These are phyloP conservation scores for Rhytidhysteron rufulum DNA, from an alignment of 2,329 filamentous ascomycete genomes.

Conservation along the genomic window DNA sequence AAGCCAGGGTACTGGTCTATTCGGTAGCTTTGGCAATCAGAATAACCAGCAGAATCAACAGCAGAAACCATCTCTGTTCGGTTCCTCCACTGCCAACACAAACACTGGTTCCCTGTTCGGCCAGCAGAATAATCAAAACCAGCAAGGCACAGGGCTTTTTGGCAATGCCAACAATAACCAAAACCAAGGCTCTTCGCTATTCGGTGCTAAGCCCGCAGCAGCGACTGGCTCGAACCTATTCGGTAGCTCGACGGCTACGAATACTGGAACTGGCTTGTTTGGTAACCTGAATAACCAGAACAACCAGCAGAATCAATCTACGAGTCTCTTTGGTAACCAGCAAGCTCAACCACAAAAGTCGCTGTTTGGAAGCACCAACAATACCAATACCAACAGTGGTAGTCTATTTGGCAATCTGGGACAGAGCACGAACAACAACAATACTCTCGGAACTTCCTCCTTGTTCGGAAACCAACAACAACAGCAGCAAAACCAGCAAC, in stretches of 20 bases:
- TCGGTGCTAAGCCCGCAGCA: conserved; percentile 34
- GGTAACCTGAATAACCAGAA: conserved; percentile 28
- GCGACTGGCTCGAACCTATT: conserved; percentile 26
- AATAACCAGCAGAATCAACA: conserved; percentile 26
- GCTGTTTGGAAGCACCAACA: conserved; percentile 39
- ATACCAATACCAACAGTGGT: conserved; percentile 37
- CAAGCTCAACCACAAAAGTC: conserved; percentile 51
- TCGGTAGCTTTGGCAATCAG: conserved; percentile 21
- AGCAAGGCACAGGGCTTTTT: conserved; percentile 31
- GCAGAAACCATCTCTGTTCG: conserved; percentile 38
- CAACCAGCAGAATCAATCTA: conserved; percentile 25
- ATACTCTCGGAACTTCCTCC: conserved; percentile 29
- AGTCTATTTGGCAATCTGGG: conserved; percentile 46
- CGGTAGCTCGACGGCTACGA: conserved; percentile 20
- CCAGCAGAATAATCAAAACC: conserved; percentile 17
- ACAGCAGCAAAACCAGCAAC: conserved; percentile 40
- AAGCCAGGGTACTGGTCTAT: conserved; percentile 17
- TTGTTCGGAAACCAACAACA: conserved; percentile 45
- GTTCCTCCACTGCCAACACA: conserved; percentile 22
- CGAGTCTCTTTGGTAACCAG: conserved; percentile 38
- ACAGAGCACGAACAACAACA: conserved; percentile 38
- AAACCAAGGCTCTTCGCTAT: conserved; percentile 36
- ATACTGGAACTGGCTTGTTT: conserved; percentile 31
- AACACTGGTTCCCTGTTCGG: conserved; percentile 52
- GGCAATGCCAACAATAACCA: conserved; percentile 45